Base-by-base conservation (phyloP, 306 rosid genomes). In the Ormosia semicastrata region DNA sequence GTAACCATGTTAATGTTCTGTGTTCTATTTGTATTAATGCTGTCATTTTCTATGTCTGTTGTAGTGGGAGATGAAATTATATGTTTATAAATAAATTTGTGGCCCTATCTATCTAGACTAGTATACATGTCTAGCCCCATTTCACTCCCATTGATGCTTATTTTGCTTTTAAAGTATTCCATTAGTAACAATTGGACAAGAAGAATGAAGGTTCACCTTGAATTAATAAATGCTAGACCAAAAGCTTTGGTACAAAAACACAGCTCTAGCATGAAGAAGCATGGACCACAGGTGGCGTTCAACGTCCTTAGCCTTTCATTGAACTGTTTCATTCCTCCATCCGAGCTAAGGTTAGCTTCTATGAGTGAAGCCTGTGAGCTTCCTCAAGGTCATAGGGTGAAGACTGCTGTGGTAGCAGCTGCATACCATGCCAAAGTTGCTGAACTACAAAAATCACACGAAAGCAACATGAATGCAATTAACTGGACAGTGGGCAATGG, bases 291-390 rank as follows among this genome's bases (percentile, higher is more conserved):
- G 86, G 97, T 93, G 60, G 99, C 98, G 0, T 96, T 96, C 85
- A 93, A 92, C 39, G 99, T 96, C 52, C 99, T 97, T 0, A 98
- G 99, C 54, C 92, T 96, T 75, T 93, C 99, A 5, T 7, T 91
- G 53, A 98, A 96, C 85, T 96, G 99, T 81, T 96, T 96, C 88
- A 96, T 96, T 73, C 99, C 99, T 71, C 99, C 99, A 2, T 97
- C 98, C 0, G 98, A 96, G 82, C 84, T 96, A 15, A 91, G 94
- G 84, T 95, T 92, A 79, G 96, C 99, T 72, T 90, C 99, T 15
- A 82, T 95, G 89, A 90, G 93, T 66, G 98, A 95, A 87, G 78
- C 97, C 54, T 82, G 92, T 40, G 97, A 93, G 47, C 89, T 90
- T 29, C 92, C 93, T 67, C 94, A 91, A 53, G 91, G 93, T 72